A percentile compares a stretch with the other conserved stretches of the same genome.
These are phyloP conservation scores for Phaeomoniella chlamydospora DNA, from an alignment of 2,329 filamentous ascomycete genomes.

Conservation along the genomic window DNA sequence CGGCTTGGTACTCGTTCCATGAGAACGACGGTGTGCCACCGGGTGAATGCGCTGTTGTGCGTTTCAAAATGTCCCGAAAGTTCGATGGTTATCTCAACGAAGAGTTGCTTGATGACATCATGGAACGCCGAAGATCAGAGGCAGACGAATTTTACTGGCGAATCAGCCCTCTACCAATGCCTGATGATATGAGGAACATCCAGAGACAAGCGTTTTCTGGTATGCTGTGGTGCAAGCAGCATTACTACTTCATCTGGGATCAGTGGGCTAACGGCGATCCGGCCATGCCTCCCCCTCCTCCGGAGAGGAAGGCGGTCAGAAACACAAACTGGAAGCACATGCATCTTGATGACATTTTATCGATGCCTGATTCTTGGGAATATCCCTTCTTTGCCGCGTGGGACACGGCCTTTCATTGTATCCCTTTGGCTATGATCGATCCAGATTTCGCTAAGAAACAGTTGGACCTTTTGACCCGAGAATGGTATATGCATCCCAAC, in stretches of 20 bases:
- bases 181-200: constrained; percentile 85
- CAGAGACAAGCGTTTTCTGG: constrained; percentile 88
- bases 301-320: constrained; percentile 62
- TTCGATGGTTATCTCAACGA: constrained; percentile 73
- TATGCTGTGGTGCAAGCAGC: constrained; percentile 98
- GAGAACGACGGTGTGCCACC: constrained; percentile 76
- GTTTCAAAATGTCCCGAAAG: constrained; percentile 72
- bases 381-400: constrained; percentile 97
- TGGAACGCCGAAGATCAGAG: constrained; percentile 74
- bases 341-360: constrained; percentile 85
- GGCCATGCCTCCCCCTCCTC: constrained; percentile 70
- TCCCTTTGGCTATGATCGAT: constrained; percentile 91
- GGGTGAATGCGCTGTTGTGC: constrained; percentile 87
- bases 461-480: constrained; percentile 83
- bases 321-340: constrained; percentile 91
- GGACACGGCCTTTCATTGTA: constrained; percentile 96
- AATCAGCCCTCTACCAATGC: constrained; percentile 84
- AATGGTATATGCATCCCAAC: constrained; percentile 99
- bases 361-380: constrained; percentile 98
- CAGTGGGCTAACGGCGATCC: constrained; percentile 96
- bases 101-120: constrained; percentile 78
- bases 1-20: constrained; percentile 85
- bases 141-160: constrained; percentile 93
- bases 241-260: constrained; percentile 94
- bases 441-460: constrained; percentile 98